Evolutionary conservation across 2,329 filamentous ascomycete genomes (phyloP), one percentile per base, ranked within the genome.

Genomic region (Geosmithia morbida): DNA sequence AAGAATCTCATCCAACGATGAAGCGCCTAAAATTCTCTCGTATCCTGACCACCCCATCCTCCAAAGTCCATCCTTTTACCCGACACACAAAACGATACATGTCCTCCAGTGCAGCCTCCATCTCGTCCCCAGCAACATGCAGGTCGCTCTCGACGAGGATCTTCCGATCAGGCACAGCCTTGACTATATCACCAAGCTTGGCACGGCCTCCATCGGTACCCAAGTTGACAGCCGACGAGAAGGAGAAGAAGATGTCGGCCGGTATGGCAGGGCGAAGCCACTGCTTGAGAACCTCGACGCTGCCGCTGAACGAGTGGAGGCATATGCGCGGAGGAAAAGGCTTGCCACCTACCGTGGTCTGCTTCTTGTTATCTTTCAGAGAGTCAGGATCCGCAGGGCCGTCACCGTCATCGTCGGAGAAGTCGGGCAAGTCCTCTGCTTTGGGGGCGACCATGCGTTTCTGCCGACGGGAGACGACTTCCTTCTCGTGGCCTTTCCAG

Each of bases 61-160:
- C 73, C 49, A 95, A 61, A 1, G 63, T 60, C 90, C 92, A 97
- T 1, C 75, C 80, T 54, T 88, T 92, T 43, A 88, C 69, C 45
- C 74, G 63, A 58, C 90, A 96, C 5, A 97, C 75, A 50, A 74
- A 78, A n/a, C 81, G 70, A 48, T 84, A 79, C 51, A 89, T 83
- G 43, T 85, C 75, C 59, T 90, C 85, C 13, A 98, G 66, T 50
- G 78, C 67, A 2, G 67, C 64, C 59, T 97, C 92, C 85, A 97
- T 94, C 46, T 73, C 67, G 1, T 79, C 70, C 0, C 92, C 92
- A 0, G 90, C 92, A 18, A 68, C 75, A 61, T 97, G 87, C 49
- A 96, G 61, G 63, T 98, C 92, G 59, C 88, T 97, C 64, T 98
- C 92, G 2, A 94, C 73, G 18, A 98, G 71, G 13, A 98, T 68